A percentile compares a stretch with the other conserved stretches of the same genome.
Evolutionary conservation across 164 flowering plant genomes (phyloP).

Genomic region (Cinnamomum chago): DNA sequence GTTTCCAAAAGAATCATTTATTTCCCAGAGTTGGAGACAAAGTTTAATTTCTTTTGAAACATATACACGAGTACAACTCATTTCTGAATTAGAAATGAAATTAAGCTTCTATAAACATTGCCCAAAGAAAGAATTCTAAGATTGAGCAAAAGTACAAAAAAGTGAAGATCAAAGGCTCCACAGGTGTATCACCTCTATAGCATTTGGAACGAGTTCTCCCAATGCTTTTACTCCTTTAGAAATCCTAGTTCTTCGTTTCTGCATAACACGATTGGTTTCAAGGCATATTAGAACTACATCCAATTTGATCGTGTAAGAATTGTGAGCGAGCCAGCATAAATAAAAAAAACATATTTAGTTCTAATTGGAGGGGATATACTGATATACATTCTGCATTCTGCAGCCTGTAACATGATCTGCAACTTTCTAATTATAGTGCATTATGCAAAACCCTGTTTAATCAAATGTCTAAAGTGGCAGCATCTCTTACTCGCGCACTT

Average conservation of each 20-base stretch:
- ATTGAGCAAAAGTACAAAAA: background rate
- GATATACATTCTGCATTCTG: background rate
- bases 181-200: background rate
- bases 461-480: background rate
- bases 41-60: background rate
- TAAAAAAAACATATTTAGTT: background rate
- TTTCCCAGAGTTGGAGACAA: background rate
- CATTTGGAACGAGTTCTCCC: slow-evolving; percentile 40
- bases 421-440: background rate
- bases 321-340: background rate
- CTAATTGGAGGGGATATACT: no score
- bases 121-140: background rate
- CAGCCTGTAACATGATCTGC: background rate
- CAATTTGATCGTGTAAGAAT: background rate
- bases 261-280: slow-evolving; percentile 9
- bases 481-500: slow-evolving; percentile 20
- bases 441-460: background rate
- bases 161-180: background rate
- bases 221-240: slow-evolving; percentile 36
- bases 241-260: slow-evolving; percentile 44
- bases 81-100: background rate
- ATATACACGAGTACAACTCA: background rate
- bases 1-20: background rate
- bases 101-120: background rate
- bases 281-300: background rate